phyloP scores from a whole-genome alignment of 345 rosid genomes.

The Ailanthus altissimus region DNA sequence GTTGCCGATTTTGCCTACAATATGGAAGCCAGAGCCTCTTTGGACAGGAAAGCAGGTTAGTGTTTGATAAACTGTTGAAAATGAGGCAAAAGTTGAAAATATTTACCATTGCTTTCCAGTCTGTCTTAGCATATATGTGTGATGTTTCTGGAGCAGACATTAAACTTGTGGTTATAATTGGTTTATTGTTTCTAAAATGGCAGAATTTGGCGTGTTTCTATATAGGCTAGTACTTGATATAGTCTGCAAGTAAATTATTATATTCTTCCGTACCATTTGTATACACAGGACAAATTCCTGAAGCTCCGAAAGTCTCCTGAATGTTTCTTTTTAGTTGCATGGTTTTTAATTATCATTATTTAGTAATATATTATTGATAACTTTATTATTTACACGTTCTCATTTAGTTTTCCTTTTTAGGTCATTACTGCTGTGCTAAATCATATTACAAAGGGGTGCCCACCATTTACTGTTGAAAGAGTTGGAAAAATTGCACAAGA shows the following conservation, averaged over 20 bases:
- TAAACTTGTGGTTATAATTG: constrained; percentile 19
- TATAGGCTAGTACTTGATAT: constrained; percentile 6
- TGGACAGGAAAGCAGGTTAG: constrained; percentile 99
- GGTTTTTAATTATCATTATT: not conserved
- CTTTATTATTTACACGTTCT: constrained; percentile 14
- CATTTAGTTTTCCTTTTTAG: constrained; percentile 38
- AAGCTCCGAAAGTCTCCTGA: constrained; percentile 9
- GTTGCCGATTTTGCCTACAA: constrained; percentile 53
- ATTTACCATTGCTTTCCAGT: not conserved
- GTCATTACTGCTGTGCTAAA: constrained; percentile 67
- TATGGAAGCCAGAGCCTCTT: constrained; percentile 81
- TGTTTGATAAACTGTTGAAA: not conserved
- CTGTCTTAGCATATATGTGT: not conserved
- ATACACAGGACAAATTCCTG: not conserved
- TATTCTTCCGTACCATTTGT: not conserved
- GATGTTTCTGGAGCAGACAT: not conserved
- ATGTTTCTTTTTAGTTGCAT: constrained; percentile 19
- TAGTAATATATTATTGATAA: not conserved
- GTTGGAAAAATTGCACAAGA: constrained; percentile 69
- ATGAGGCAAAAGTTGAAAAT: constrained; percentile 7
- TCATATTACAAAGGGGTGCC: constrained; percentile 69
- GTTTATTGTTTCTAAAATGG: not conserved
- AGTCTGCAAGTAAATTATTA: not conserved
- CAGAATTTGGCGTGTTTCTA: not conserved
- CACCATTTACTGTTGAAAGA: constrained; percentile 82